These are phyloP conservation scores for Flaveria brownii DNA, from an alignment of 129 eudicot genomes.

Conservation along the genomic window DNA sequence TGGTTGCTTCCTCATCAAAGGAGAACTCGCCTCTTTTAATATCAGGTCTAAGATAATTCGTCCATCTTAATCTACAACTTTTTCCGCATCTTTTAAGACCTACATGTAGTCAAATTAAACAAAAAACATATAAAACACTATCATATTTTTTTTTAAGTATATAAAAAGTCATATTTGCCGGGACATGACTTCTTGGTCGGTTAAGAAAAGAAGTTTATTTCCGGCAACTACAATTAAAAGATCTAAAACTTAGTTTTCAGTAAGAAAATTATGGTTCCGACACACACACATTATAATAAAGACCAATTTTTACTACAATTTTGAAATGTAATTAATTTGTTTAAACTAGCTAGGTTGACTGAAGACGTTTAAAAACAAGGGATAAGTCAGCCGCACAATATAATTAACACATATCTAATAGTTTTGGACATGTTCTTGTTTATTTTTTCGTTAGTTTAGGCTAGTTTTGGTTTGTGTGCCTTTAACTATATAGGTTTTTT, in stretches of 20 bases:
- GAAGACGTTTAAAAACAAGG: no score
- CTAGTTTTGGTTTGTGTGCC: no score
- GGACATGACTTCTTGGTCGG: not conserved
- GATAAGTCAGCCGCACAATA: no score
- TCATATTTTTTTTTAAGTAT: not conserved
- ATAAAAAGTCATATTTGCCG: not conserved
- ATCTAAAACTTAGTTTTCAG: not conserved
- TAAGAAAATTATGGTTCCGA: not conserved
- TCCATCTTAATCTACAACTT: conserved; percentile 17
- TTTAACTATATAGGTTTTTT: no score
- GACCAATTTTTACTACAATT: no score
- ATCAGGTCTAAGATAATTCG: conserved; percentile 13
- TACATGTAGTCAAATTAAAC: not conserved
- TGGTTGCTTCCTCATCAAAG: conserved; percentile 29
- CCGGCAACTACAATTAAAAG: not conserved
- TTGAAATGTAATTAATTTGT: no score
- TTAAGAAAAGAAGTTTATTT: not conserved
- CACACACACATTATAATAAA: no score
- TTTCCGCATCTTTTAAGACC: conserved; percentile 12
- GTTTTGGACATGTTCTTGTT: no score
- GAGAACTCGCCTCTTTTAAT: conserved; percentile 25
- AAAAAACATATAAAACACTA: not conserved
- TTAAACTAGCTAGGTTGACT: no score
- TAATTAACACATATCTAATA: no score
- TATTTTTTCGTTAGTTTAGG: no score